A percentile compares a stretch with the other conserved stretches of the same genome.
These are phyloP conservation scores for Pichia terricola DNA, from an alignment of 1,139 yeast genomes.

Conservation along the genomic window DNA sequence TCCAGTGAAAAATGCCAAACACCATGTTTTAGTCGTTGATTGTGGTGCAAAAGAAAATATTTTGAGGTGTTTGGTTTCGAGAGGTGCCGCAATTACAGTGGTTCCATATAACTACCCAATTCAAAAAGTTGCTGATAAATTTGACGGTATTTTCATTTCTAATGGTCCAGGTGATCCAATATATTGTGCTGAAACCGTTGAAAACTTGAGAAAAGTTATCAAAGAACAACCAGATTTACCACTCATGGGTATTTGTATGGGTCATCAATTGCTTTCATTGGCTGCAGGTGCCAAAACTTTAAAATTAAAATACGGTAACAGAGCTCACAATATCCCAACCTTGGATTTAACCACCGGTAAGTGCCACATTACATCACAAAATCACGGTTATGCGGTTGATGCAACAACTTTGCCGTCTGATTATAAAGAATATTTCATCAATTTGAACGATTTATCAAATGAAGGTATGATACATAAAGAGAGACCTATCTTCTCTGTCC, in stretches of 20 bases:
- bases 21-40: constrained; percentile 87
- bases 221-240: constrained; percentile 57
- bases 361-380: constrained; percentile 96
- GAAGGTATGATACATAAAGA: constrained; percentile 91
- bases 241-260: constrained; percentile 92
- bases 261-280: constrained; percentile 90
- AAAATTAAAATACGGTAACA: constrained; percentile 93
- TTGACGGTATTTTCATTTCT: constrained; percentile 89
- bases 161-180: constrained; percentile 99
- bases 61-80: constrained; percentile 79
- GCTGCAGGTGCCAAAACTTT: constrained; percentile 91
- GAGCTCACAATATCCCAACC: constrained; percentile 98
- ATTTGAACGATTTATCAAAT: constrained; percentile 88
- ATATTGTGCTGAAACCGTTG: constrained; percentile 76
- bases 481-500: constrained; percentile 89
- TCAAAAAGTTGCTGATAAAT: constrained; percentile 81
- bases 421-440: constrained; percentile 81
- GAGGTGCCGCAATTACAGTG: constrained; percentile 94
- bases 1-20: constrained; percentile 52
- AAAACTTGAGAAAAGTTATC: constrained; percentile 66
- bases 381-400: constrained; percentile 97
- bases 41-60: constrained; percentile 98
- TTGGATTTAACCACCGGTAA: constrained; percentile 81
- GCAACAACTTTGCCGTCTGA: constrained; percentile 63
- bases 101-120: constrained; percentile 94